phyloP scores from a whole-genome alignment of 164 flowering plant species.

The Echeveria elegans region DNA sequence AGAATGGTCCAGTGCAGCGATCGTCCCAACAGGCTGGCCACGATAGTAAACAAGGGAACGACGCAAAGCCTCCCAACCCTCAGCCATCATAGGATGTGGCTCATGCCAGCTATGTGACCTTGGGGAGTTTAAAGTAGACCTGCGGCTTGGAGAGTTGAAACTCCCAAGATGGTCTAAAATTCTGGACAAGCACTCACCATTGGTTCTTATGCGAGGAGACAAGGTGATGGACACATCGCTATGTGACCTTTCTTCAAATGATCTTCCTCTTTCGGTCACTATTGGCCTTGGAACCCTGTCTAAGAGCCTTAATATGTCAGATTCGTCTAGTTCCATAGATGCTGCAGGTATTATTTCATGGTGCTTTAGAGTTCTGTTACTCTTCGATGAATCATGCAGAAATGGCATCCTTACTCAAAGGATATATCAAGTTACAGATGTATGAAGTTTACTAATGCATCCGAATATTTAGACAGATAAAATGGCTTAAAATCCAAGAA shows the following conservation, averaged over 20 bases:
- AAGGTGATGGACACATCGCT: neutral
- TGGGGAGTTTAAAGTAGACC: conserved; percentile 1
- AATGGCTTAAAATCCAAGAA: too few relatives aligned
- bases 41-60: neutral
- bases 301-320: neutral
- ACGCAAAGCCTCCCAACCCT: conserved; percentile 1
- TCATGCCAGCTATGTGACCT: conserved; percentile 2
- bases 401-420: neutral
- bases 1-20: neutral
- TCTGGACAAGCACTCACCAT: neutral
- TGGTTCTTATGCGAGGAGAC: neutral
- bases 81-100: neutral
- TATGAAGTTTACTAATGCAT: too few relatives aligned
- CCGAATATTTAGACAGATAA: too few relatives aligned
- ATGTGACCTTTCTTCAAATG: neutral
- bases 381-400: neutral
- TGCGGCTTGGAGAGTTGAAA: neutral
- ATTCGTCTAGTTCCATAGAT: neutral
- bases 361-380: neutral
- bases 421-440: too few relatives aligned
- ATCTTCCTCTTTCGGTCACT: conserved; percentile 3
- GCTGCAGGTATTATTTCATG: neutral
- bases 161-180: neutral
- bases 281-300: conserved; percentile 1
- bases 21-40: neutral